These are phyloP conservation scores for Auricularia sp. DNA, from an alignment of 768 basidiomycete species.

Conservation along the genomic window DNA sequence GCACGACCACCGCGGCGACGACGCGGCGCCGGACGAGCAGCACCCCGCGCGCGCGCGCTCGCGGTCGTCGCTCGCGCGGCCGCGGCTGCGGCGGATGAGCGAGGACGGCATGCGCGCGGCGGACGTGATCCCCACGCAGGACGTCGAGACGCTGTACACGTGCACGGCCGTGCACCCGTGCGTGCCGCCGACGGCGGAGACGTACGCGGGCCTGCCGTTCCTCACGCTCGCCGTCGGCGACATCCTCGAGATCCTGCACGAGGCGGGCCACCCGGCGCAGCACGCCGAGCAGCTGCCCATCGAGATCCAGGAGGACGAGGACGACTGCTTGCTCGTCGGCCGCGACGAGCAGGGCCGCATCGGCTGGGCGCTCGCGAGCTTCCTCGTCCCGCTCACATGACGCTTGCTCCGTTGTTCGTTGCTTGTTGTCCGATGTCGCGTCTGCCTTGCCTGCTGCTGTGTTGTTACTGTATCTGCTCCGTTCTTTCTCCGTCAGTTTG, in stretches of 20 bases:
- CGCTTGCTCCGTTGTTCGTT: not conserved
- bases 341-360: constrained; percentile 44
- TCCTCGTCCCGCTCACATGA: constrained; percentile 49
- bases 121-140: constrained; percentile 46
- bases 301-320: constrained; percentile 41
- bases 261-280: constrained; percentile 68
- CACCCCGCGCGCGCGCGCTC: not conserved
- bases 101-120: not conserved
- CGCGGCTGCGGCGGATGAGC: not conserved
- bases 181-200: constrained; percentile 48
- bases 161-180: constrained; percentile 64
- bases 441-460: not conserved
- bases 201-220: constrained; percentile 69
- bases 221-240: constrained; percentile 57
- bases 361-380: constrained; percentile 79
- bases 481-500: too few relatives aligned
- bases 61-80: not conserved
- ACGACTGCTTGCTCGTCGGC: constrained; percentile 68
- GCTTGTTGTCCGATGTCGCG: not conserved
- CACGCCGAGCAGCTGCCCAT: constrained; percentile 58
- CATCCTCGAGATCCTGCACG: constrained; percentile 56
- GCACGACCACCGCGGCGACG: not conserved
- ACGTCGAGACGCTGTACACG: constrained; percentile 57
- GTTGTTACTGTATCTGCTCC: too few relatives aligned
- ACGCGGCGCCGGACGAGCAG: not conserved